Conservation (phyloP, 1,284 basidiomycete genomes). For the Neolentinus lepideus region DNA sequence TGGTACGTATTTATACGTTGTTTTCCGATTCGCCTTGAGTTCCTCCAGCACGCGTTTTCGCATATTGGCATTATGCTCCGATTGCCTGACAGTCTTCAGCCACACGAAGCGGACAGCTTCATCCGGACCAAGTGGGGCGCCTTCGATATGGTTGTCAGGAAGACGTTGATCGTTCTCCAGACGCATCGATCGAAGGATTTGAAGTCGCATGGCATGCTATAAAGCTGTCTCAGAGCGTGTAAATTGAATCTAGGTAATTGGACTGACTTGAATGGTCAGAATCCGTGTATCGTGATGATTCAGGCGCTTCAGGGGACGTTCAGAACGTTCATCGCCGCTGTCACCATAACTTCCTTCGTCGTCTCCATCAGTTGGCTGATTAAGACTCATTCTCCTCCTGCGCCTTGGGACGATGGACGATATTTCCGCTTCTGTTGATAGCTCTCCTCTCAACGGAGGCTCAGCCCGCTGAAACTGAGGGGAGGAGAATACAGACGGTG, state of each 20-base stretch:
- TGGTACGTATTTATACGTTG: slow-evolving; percentile 51
- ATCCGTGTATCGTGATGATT: slow-evolving; percentile 57
- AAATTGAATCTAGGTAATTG: not conserved
- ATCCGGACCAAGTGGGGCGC: slow-evolving; percentile 28
- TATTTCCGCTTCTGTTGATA: not conserved
- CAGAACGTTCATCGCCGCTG: slow-evolving; percentile 4
- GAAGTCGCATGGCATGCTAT: slow-evolving; percentile 63
- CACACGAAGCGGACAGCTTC: slow-evolving; percentile 67
- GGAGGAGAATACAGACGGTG: not conserved
- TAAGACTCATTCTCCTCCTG: slow-evolving; percentile 26
- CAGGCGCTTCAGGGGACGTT: slow-evolving; percentile 33
- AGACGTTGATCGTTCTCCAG: slow-evolving; percentile 47
- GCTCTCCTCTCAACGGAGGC: not conserved
- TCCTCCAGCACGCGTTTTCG: slow-evolving; percentile 54
- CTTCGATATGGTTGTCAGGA: slow-evolving; percentile 54
- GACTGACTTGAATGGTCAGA: slow-evolving; percentile 55
- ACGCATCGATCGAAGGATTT: slow-evolving; percentile 51
- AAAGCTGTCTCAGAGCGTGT: slow-evolving; percentile 1
- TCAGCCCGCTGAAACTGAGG: not conserved
- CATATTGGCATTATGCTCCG: slow-evolving; percentile 63
- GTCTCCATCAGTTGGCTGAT: slow-evolving; percentile 28
- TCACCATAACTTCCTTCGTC: slow-evolving; percentile 21
- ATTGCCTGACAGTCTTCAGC: slow-evolving; percentile 67
- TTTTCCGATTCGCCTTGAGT: slow-evolving; percentile 41
- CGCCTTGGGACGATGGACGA: not conserved